Conservation (phyloP, 129 eudicot genomes). For the Flaveria brownii region DNA sequence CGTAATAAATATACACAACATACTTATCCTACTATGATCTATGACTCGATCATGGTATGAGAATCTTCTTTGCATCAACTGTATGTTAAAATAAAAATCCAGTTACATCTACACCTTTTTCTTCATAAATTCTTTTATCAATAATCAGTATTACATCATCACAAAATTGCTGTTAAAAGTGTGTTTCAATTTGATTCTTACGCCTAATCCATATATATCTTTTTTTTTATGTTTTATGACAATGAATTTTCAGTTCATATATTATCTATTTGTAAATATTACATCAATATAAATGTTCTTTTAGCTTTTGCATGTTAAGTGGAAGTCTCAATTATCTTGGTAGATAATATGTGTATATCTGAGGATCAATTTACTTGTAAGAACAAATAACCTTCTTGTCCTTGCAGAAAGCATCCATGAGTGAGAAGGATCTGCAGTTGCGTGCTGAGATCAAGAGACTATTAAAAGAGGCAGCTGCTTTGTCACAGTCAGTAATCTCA, state of each 20-base stretch:
- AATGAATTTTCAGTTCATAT: neutral
- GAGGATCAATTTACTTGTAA: neutral
- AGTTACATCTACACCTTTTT: slow-evolving; percentile 2
- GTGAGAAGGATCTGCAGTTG: slow-evolving; percentile 41
- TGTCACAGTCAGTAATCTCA: slow-evolving; percentile 60
- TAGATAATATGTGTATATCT: neutral
- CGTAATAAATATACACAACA: too few relatives aligned
- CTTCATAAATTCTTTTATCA: neutral
- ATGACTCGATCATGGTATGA: neutral
- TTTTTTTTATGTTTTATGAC: neutral
- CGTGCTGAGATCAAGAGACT: slow-evolving; percentile 70
- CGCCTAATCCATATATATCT: neutral
- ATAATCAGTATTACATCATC: slow-evolving; percentile 18
- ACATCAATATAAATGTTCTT: neutral
- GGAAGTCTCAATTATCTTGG: neutral
- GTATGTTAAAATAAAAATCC: neutral
- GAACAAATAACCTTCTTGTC: neutral
- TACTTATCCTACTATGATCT: too few relatives aligned
- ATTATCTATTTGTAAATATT: neutral
- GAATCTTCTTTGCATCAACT: neutral
- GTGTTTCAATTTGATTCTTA: neutral
- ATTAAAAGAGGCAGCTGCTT: slow-evolving; percentile 59
- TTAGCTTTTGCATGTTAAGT: neutral
- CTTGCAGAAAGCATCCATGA: slow-evolving; percentile 54
- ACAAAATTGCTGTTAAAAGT: neutral